Evolutionary conservation across 2,329 filamentous ascomycete species (phyloP).

Genomic region (Cytospora chrysosperma): DNA sequence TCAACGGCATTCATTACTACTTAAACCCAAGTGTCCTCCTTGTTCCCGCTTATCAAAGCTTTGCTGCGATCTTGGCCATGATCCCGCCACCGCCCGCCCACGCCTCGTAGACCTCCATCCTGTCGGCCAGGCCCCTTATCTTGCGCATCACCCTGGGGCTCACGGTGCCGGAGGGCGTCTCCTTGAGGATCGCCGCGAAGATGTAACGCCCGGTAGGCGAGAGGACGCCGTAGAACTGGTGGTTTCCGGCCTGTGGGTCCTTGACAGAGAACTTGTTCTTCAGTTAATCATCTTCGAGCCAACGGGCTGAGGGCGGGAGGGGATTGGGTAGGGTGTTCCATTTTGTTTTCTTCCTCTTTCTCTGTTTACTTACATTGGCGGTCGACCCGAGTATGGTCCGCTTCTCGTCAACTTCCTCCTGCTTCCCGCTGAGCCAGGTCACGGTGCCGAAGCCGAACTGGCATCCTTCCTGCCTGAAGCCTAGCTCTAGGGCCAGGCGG

Average conservation of each 20-base stretch:
- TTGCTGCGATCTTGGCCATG: not conserved
- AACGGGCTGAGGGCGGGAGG: not conserved
- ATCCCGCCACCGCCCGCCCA: not conserved
- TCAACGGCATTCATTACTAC: no score
- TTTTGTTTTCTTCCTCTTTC: no score
- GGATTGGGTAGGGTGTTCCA: no score
- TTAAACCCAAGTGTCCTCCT: no score
- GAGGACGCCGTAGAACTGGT: slow-evolving; percentile 9
- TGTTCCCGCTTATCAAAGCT: no score
- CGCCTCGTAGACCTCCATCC: not conserved
- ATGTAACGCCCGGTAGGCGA: not conserved
- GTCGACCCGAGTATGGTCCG: not conserved
- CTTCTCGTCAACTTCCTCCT: slow-evolving; percentile 11
- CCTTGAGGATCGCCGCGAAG: slow-evolving; percentile 6
- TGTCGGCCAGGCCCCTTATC: not conserved
- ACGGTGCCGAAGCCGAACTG: not conserved
- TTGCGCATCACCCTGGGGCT: not conserved
- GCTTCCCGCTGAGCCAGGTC: not conserved
- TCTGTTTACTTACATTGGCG: not conserved
- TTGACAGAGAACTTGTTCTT: not conserved
- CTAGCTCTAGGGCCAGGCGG: not conserved
- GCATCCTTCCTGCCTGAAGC: not conserved
- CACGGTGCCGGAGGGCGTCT: not conserved
- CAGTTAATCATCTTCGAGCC: not conserved
- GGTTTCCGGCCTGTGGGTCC: not conserved